These are phyloP conservation scores for Morella rubra DNA, from an alignment of 306 rosid species.

Conservation along the genomic window DNA sequence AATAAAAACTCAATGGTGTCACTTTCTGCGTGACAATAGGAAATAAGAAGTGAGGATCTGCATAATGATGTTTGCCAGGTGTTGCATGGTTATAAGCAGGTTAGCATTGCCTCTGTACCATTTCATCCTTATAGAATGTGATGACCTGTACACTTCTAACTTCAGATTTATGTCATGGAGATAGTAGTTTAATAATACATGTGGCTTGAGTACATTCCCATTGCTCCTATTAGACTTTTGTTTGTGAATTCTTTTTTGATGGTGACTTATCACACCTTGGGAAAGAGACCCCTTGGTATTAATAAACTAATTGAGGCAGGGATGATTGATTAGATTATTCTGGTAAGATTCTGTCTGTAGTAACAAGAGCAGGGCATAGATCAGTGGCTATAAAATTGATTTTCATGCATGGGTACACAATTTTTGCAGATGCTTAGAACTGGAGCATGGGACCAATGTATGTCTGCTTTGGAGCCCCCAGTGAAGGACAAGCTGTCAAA, in stretches of 20 bases:
- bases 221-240: neutral
- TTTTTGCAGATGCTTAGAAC: conserved; percentile 75
- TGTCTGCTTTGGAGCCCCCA: conserved; percentile 90
- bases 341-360: neutral
- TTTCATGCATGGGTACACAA: conserved; percentile 1
- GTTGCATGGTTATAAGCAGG: conserved; percentile 97
- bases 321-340: neutral
- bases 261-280: neutral
- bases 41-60: conserved; percentile 90
- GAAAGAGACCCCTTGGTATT: neutral
- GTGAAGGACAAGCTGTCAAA: conserved; percentile 84
- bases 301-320: neutral
- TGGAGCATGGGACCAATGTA: conserved; percentile 99
- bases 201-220: conserved; percentile 1
- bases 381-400: neutral
- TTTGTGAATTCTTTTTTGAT: neutral
- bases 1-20: conserved; percentile 24
- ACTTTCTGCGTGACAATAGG: conserved; percentile 43
- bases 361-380: neutral
- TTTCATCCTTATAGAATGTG: neutral
- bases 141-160: conserved; percentile 3
- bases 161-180: conserved; percentile 7
- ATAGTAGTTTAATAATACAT: neutral
- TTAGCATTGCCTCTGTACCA: conserved; percentile 36
- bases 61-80: conserved; percentile 91